Evolutionary conservation across 1,139 yeast species (phyloP).

Genomic region (Candida sanyaensis): DNA sequence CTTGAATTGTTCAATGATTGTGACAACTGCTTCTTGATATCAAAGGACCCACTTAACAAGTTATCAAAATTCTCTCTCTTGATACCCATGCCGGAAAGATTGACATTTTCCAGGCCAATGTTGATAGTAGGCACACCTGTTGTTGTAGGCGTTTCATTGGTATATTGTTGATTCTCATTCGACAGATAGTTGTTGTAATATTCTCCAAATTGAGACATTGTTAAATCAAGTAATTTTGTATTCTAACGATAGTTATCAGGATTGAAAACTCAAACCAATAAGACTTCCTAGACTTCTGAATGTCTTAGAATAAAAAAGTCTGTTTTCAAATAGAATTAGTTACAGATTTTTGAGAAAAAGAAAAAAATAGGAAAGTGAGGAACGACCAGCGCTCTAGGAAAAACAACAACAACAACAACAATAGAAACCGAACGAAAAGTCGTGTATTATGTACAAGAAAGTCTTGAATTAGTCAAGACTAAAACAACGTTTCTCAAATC

Average conservation of each 20-base stretch:
- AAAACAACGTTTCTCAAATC: no score
- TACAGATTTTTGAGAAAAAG: not conserved
- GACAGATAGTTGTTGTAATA: slow-evolving; percentile 1
- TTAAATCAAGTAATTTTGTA: not conserved
- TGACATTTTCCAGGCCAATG: not conserved
- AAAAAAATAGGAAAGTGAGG: not conserved
- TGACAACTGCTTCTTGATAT: slow-evolving; percentile 43
- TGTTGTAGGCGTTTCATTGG: not conserved
- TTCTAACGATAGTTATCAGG: no score
- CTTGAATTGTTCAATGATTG: slow-evolving; percentile 29
- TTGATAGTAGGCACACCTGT: not conserved
- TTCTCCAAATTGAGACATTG: slow-evolving; percentile 8
- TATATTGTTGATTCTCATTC: not conserved
- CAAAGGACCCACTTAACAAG: slow-evolving; percentile 33
- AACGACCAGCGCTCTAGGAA: not conserved
- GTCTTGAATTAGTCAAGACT: no score
- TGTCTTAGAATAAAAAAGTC: no score
- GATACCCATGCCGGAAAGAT: slow-evolving; percentile 27
- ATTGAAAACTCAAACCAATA: no score
- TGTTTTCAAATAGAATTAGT: no score
- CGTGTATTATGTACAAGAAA: slow-evolving; percentile 2
- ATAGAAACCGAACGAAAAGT: not conserved
- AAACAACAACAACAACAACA: not conserved
- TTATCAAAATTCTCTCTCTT: slow-evolving; percentile 32
- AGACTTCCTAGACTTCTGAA: no score